Evolutionary conservation across 176 grass and related monocot genomes (phyloP), one percentile per base, ranked within the genome.

Genomic region (Carex littledalei): DNA sequence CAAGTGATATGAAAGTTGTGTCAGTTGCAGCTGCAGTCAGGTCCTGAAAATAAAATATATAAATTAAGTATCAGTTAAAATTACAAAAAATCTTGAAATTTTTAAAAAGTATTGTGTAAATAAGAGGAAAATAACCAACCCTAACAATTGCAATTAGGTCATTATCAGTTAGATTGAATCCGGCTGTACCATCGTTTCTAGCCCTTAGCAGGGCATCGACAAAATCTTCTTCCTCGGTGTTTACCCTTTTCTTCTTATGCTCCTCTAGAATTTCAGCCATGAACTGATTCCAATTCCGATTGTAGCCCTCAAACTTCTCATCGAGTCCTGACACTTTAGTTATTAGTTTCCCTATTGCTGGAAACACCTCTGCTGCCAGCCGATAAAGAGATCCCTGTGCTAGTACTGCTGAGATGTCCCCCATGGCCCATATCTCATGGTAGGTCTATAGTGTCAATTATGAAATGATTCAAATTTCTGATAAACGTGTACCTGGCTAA

Each of bases 1-100:
- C 94, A 43, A 93, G 35, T 6, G 81, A 82, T 8, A 65, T 26
- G 0, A 79, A 84, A 29, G 87, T 79, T 10, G 94, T 96, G 4
- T 89, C 94, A 0, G 91, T 96, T 17, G 83, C 94, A 17, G 91
- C 91, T 6, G 84, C 84, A 21, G 92, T 89, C 85, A 91, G 63
- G 69, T 96, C 91, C 94, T 95, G 79, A 45, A 55, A 11, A 29
- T 34, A 10, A 41, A 84, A 63, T 34, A 35, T 61, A 3, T 11
- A 1, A 29, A 56, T 13, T 57, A 58, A 12, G 4, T 32, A n/a
- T 6, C 8, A 18, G 41, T 11, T 45, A 54, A 45, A 29, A 4
- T 49, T 78, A 26, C 22, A n/a, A 39, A 59, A 35, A 37, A 72
- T 15, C 43, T 55, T 85, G 43, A 31, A 34, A 71, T 55, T 53